Evolutionary conservation across 129 eudicot genomes (phyloP).

Genomic region (Artemisia argyi): DNA sequence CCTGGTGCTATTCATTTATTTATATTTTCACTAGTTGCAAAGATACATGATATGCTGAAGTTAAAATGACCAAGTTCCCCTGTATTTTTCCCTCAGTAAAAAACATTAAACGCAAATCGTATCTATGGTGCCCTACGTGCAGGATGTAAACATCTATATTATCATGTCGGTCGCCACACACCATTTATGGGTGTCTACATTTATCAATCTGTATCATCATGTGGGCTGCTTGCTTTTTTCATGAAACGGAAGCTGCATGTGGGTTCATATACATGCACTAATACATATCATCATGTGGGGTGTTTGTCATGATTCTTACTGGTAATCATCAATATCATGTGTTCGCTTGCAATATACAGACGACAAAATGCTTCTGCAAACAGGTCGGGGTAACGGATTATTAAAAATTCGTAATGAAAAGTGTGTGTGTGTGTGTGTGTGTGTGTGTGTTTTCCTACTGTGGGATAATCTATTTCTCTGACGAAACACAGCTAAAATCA

Average conservation of each 20-base stretch:
- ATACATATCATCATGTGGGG: constrained; percentile 21
- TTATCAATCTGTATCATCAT: constrained; percentile 10
- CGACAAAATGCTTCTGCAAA: too few species aligned
- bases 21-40: neutral
- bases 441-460: too few species aligned
- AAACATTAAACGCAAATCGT: neutral
- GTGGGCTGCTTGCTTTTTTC: constrained; percentile 6
- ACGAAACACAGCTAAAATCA: too few species aligned
- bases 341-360: neutral
- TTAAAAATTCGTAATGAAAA: neutral
- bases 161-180: neutral
- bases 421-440: too few species aligned
- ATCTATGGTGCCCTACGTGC: neutral
- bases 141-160: neutral
- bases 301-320: neutral
- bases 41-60: constrained; percentile 7
- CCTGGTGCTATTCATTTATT: neutral
- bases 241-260: neutral
- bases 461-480: too few species aligned
- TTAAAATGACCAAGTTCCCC: neutral
- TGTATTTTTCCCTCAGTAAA: neutral
- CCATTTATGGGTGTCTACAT: constrained; percentile 1
- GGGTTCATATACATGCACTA: constrained; percentile 15
- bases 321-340: neutral
- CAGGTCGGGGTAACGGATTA: too few species aligned